Evolutionary conservation across 495 filamentous ascomycete species (phyloP), one percentile per base, ranked within the genome.

Genomic region (Penicillium egyptiacum): DNA sequence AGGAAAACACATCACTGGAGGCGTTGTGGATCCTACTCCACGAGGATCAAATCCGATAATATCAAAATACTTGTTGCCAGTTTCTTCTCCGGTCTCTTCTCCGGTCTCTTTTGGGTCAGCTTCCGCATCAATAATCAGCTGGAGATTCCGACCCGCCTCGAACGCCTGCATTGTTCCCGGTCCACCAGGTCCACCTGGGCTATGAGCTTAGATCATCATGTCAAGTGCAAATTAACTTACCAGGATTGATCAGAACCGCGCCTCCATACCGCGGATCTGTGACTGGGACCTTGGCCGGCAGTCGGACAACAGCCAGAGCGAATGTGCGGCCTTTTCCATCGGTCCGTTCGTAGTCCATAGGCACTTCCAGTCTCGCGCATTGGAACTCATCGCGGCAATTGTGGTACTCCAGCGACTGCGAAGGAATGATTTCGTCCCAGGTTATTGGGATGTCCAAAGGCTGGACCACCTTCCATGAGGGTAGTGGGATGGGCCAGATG

Each of bases 1-100:
- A 0, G 78, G 75, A 23, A 84, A 81, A 61, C 83, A 86, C 17
- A 69, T 70, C 28, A 78, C 71, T 1, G 64, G 60, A 1, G 82
- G 82, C 0, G 71, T 75, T 2, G 80, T 79, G 16, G 74, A 70
- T n/a, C 76, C 77, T 17, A 84, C 74, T 0, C 82, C 81, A 1
- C 83, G 72, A 9, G 81, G 80, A 63, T 85, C 83, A 51, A 83
- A 84, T 0, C 78, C 74, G 40, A 86, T 71, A 22, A 85, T 75
- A 52, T 86, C 83, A 58, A 74, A 85, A 52, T 80, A 78, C 39
- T 75, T 74, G 42, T 72, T 57, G 30, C 35, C 42, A 10, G 40
- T 37, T 2, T 61, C 47, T 5, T 43, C 5, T 1, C 51, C 20
- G 1, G 20, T 11, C 2, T 62, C 47, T 5, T 41, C 5, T 1